Conservation (phyloP, 345 rosid species). For the Linum trigynum region DNA sequence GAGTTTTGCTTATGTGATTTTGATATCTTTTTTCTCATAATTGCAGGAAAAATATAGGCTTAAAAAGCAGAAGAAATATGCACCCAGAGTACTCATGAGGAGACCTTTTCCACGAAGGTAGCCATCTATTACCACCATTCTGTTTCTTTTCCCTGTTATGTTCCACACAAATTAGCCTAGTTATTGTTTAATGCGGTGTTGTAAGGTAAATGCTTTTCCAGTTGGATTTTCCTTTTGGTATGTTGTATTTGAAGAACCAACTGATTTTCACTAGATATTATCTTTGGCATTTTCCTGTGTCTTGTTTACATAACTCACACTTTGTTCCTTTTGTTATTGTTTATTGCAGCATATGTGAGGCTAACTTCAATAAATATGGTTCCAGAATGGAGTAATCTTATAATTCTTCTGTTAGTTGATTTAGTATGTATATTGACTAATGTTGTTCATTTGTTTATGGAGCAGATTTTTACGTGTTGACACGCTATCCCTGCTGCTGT, state of each 20-base stretch:
- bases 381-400: conserved; percentile 59
- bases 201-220: neutral
- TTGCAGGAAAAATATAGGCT: conserved; percentile 77
- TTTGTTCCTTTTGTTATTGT: conserved; percentile 4
- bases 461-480: conserved; percentile 74
- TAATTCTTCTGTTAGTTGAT: neutral
- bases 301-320: neutral
- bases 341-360: conserved; percentile 75
- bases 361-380: conserved; percentile 81
- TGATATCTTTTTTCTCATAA: neutral
- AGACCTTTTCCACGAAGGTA: conserved; percentile 76
- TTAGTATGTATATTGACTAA: neutral
- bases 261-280: too few species aligned
- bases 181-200: too few species aligned
- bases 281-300: too few species aligned
- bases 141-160: neutral
- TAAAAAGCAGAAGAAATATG: conserved; percentile 93
- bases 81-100: conserved; percentile 72
- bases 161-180: too few species aligned
- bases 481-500: conserved; percentile 69
- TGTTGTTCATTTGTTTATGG: neutral
- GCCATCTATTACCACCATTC: neutral
- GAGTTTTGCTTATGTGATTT: neutral
- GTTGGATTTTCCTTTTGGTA: neutral
- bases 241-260: neutral